Conservation (phyloP, 108 stramenopile species). For the Pseudonitzschia multiseries region DNA sequence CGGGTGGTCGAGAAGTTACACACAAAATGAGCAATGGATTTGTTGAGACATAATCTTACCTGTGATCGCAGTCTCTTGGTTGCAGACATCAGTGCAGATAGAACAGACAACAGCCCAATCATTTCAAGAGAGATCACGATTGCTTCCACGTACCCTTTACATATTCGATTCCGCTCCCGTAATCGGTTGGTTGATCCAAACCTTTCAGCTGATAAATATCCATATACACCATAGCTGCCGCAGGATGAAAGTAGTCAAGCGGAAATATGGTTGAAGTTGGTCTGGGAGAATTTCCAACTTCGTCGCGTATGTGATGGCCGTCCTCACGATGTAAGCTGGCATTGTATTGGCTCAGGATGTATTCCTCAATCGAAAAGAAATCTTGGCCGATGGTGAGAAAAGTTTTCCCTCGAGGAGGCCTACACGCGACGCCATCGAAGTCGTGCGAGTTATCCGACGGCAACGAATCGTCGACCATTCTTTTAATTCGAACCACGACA, state of each 20-base stretch:
- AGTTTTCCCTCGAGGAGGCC: slow-evolving; percentile 61
- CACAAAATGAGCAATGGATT: background rate
- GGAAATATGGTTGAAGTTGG: background rate
- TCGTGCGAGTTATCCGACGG: background rate
- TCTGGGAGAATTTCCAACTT: background rate
- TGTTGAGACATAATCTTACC: background rate
- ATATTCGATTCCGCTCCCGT: slow-evolving; percentile 81
- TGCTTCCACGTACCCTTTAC: slow-evolving; percentile 15
- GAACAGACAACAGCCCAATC: background rate
- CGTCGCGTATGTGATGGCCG: background rate
- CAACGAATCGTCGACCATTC: background rate
- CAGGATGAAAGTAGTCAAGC: slow-evolving; percentile 45
- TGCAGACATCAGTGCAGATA: background rate
- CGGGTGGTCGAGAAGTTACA: background rate
- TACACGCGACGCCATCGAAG: slow-evolving; percentile 26
- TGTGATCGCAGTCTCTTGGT: background rate
- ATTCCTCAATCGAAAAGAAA: slow-evolving; percentile 78
- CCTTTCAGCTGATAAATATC: slow-evolving; percentile 71
- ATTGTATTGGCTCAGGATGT: slow-evolving; percentile 68
- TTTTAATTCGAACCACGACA: background rate
- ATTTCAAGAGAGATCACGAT: background rate
- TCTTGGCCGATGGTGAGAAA: slow-evolving; percentile 72
- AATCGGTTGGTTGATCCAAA: slow-evolving; percentile 64
- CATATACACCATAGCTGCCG: slow-evolving; percentile 75
- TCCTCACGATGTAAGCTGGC: slow-evolving; percentile 52